Evolutionary conservation across 306 rosid genomes (phyloP).

Genomic region (Mucuna pruriens): DNA sequence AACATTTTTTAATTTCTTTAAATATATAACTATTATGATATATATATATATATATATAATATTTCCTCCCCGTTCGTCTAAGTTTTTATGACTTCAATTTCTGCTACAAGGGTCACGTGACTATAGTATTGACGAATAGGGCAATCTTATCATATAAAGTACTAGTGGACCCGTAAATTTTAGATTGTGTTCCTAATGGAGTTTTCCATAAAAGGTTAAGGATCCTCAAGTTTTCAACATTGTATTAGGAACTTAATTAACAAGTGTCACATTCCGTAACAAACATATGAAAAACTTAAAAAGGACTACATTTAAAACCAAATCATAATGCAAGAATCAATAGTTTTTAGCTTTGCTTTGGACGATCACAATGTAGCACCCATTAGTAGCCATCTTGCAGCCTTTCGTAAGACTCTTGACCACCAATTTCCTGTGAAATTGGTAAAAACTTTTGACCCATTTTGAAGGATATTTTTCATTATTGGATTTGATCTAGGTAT

Average conservation of each 20-base stretch:
- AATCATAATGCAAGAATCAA: slow-evolving; percentile 1
- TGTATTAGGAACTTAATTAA: slow-evolving; percentile 23
- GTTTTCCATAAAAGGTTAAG: slow-evolving; percentile 29
- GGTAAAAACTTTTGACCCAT: slow-evolving; percentile 9
- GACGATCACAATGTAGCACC: not conserved
- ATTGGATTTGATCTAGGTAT: not conserved
- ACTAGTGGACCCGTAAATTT: not conserved
- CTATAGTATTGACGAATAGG: not conserved
- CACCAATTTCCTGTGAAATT: not conserved
- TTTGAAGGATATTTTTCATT: not conserved
- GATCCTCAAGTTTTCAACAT: slow-evolving; percentile 18
- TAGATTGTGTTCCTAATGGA: not conserved
- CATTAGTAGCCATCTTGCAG: not conserved
- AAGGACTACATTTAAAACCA: not conserved
- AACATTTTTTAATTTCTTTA: too few relatives aligned
- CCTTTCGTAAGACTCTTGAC: slow-evolving; percentile 22
- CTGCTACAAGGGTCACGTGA: not conserved
- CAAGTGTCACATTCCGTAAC: not conserved
- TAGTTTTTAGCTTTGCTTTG: not conserved
- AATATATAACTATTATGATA: too few relatives aligned
- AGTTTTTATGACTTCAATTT: not conserved
- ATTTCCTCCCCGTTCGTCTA: not conserved
- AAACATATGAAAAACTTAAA: not conserved
- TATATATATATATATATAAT: too few relatives aligned
- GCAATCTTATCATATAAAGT: not conserved